Percentiles rank a stretch among this genome's conserved stretches.
Conservation (phyloP, 441 rosid species). For the Euphorbia neoarborescens region DNA sequence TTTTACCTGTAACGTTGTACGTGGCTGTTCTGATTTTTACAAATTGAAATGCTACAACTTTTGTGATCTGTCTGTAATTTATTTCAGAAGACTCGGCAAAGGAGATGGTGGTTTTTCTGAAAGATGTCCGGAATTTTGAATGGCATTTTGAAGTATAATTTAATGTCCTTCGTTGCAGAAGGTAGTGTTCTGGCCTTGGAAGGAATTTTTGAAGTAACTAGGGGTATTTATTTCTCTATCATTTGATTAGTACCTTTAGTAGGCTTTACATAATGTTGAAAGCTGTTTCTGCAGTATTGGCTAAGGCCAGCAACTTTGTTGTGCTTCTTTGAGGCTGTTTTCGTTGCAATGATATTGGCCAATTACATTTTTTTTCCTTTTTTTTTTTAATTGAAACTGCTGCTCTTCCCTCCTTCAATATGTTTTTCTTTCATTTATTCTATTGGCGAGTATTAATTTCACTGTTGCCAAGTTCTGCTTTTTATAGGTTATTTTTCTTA, state of each 20-base stretch:
- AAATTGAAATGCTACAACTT: neutral
- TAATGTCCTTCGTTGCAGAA: too few species aligned
- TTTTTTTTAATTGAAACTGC: too few species aligned
- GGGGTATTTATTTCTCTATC: too few species aligned
- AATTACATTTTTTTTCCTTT: too few species aligned
- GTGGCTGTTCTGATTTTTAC: neutral
- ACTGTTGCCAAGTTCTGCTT: too few species aligned
- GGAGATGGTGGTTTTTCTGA: constrained; percentile 70
- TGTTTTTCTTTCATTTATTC: too few species aligned
- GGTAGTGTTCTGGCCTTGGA: neutral
- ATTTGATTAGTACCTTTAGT: too few species aligned
- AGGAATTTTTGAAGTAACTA: neutral
- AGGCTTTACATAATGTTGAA: neutral
- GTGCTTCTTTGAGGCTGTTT: neutral
- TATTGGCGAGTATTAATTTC: too few species aligned
- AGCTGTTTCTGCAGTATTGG: neutral
- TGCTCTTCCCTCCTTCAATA: too few species aligned
- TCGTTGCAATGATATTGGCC: neutral
- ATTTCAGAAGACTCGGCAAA: constrained; percentile 39
- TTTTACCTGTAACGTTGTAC: neutral
- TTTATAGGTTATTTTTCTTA: too few species aligned
- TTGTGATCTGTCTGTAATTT: constrained; percentile 2
- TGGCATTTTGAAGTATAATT: neutral
- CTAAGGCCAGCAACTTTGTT: neutral
- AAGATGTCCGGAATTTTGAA: neutral